These are phyloP conservation scores for Hura crepitans DNA, from an alignment of 441 rosid genomes.

Conservation along the genomic window DNA sequence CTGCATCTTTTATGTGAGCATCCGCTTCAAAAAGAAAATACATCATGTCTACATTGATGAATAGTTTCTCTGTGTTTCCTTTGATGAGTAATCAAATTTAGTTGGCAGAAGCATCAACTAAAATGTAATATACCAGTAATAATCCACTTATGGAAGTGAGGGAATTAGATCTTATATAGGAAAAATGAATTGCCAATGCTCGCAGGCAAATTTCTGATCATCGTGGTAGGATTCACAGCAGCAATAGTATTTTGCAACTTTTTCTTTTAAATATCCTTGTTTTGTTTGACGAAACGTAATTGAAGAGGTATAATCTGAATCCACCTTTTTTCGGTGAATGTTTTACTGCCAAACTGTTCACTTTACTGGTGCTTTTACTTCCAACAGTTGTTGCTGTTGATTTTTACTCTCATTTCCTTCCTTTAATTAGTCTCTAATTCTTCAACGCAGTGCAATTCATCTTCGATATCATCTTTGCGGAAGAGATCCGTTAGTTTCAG, in stretches of 20 bases:
- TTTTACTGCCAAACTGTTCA: too few relatives aligned
- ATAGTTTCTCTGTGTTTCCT: too few relatives aligned
- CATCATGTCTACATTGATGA: not conserved
- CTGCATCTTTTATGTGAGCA: not conserved
- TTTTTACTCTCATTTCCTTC: not conserved
- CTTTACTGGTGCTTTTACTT: not conserved
- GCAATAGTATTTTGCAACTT: too few relatives aligned
- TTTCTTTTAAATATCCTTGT: too few relatives aligned
- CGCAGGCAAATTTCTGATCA: not conserved
- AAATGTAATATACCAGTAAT: not conserved
- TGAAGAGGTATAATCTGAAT: too few relatives aligned
- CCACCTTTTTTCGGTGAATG: too few relatives aligned
- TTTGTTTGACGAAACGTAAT: too few relatives aligned
- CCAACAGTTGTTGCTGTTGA: too few relatives aligned
- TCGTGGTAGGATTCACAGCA: not conserved
- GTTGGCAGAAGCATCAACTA: not conserved
- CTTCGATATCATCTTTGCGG: conserved; percentile 63
- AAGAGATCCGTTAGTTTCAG: conserved; percentile 44
- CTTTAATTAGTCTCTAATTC: conserved; percentile 13
- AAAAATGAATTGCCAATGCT: not conserved
- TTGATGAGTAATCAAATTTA: too few relatives aligned
- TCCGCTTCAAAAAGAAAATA: not conserved
- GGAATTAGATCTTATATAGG: not conserved
- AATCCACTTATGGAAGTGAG: not conserved
- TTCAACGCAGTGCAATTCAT: conserved; percentile 51